These are phyloP conservation scores for Omphalea diandra DNA, from an alignment of 441 rosid genomes.

Conservation along the genomic window DNA sequence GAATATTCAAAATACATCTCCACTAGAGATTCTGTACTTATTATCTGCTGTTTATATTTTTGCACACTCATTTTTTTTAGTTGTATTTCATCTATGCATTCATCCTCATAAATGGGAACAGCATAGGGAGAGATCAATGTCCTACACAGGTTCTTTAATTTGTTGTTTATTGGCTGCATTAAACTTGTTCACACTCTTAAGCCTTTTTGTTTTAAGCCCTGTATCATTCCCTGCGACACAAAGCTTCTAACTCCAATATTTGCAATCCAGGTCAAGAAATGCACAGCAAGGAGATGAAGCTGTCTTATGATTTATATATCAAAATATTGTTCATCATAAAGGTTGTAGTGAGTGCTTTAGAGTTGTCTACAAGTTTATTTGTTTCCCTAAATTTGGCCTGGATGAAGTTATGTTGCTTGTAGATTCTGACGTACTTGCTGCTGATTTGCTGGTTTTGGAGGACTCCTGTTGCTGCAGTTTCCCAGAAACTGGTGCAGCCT, in stretches of 20 bases:
- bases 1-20: background rate
- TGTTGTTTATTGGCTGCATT: too few relatives aligned
- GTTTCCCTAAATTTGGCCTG: conserved; percentile 10
- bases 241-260: conserved; percentile 9
- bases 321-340: conserved; percentile 47
- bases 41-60: background rate
- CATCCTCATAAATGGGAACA: background rate
- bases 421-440: conserved; percentile 55
- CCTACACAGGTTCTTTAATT: background rate
- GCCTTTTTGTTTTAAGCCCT: background rate
- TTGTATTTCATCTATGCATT: background rate
- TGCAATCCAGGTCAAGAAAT: conserved; percentile 51
- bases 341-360: conserved; percentile 35
- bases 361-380: conserved; percentile 17
- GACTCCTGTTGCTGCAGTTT: conserved; percentile 67
- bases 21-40: background rate
- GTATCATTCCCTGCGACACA: background rate
- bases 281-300: conserved; percentile 45
- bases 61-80: background rate
- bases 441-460: conserved; percentile 77
- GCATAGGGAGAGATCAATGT: background rate
- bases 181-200: background rate
- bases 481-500: conserved; percentile 78
- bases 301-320: conserved; percentile 50
- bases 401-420: conserved; percentile 22